These are phyloP conservation scores for Ustilago curta DNA, from an alignment of 1,284 basidiomycete genomes.

Conservation along the genomic window DNA sequence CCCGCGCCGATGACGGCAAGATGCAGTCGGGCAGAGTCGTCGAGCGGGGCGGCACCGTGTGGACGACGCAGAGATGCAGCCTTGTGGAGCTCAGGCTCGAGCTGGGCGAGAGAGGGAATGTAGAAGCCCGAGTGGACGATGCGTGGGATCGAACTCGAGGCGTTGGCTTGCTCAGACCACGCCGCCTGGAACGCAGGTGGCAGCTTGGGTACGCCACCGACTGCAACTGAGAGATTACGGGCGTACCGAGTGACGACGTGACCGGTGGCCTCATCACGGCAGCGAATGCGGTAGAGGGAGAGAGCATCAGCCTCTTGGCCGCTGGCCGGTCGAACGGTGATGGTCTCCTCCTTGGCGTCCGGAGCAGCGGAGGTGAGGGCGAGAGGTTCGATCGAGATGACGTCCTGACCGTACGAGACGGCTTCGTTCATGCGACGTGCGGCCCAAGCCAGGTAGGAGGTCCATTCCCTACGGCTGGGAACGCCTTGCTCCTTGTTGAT, in stretches of 20 bases:
- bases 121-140: slow-evolving; percentile 64
- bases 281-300: slow-evolving; percentile 50
- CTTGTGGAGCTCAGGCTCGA: slow-evolving; percentile 53
- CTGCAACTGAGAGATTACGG: slow-evolving; percentile 63
- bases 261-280: slow-evolving; percentile 28
- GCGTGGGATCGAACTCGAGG: slow-evolving; percentile 24
- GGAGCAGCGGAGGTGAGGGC: slow-evolving; percentile 24
- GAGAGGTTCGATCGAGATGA: slow-evolving; percentile 60
- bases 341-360: slow-evolving; percentile 32
- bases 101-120: slow-evolving; percentile 54
- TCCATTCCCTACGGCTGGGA: slow-evolving; percentile 67
- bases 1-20: slow-evolving; percentile 67
- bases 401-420: slow-evolving; percentile 60
- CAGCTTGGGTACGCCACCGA: slow-evolving; percentile 60
- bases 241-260: slow-evolving; percentile 37
- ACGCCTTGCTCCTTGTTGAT: slow-evolving; percentile 67
- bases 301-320: slow-evolving; percentile 34
- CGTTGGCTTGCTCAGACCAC: slow-evolving; percentile 30
- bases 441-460: slow-evolving; percentile 67
- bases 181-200: slow-evolving; percentile 51
- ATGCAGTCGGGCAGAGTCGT: slow-evolving; percentile 45
- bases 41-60: slow-evolving; percentile 4
- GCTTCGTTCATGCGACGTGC: slow-evolving; percentile 60
- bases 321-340: slow-evolving; percentile 27
- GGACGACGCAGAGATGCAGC: slow-evolving; percentile 23